Conservation (phyloP, 2,329 filamentous ascomycete genomes). For the Phyllosticta capitalensis region DNA sequence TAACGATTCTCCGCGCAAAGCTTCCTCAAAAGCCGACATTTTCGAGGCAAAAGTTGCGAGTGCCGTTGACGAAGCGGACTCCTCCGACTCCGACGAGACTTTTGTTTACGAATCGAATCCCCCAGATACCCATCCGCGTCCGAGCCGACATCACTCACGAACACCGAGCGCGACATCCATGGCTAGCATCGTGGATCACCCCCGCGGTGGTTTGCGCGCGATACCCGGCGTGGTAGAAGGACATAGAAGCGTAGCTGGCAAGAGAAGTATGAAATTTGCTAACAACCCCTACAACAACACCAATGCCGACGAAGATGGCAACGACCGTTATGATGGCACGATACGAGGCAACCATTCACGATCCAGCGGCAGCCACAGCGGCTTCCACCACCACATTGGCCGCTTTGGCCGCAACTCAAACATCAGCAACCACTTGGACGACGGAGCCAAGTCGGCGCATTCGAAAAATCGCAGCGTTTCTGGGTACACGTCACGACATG, state of each 20-base stretch:
- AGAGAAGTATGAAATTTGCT: slow-evolving; percentile 95
- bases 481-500: slow-evolving; percentile 48
- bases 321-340: slow-evolving; percentile 30
- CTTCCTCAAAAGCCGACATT: slow-evolving; percentile 91
- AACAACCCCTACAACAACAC: slow-evolving; percentile 63
- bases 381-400: slow-evolving; percentile 72
- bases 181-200: slow-evolving; percentile 57
- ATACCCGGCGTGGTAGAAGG: slow-evolving; percentile 59
- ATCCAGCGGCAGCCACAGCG: slow-evolving; percentile 53
- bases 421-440: slow-evolving; percentile 11
- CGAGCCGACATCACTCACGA: slow-evolving; percentile 68
- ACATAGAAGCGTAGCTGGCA: slow-evolving; percentile 55
- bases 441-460: slow-evolving; percentile 58
- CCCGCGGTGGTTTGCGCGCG: slow-evolving; percentile 45
- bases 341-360: slow-evolving; percentile 33
- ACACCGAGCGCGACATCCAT: slow-evolving; percentile 88
- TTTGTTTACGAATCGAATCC: slow-evolving; percentile 99
- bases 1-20: slow-evolving; percentile 40
- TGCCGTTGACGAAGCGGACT: slow-evolving; percentile 90
- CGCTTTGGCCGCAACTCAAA: slow-evolving; percentile 54
- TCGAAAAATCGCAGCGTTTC: slow-evolving; percentile 52
- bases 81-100: slow-evolving; percentile 94
- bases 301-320: slow-evolving; percentile 37
- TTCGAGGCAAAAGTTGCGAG: slow-evolving; percentile 96
- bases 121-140: slow-evolving; percentile 48